These are phyloP conservation scores for Heliocybe sulcata DNA, from an alignment of 1,284 basidiomycete genomes.

Conservation along the genomic window DNA sequence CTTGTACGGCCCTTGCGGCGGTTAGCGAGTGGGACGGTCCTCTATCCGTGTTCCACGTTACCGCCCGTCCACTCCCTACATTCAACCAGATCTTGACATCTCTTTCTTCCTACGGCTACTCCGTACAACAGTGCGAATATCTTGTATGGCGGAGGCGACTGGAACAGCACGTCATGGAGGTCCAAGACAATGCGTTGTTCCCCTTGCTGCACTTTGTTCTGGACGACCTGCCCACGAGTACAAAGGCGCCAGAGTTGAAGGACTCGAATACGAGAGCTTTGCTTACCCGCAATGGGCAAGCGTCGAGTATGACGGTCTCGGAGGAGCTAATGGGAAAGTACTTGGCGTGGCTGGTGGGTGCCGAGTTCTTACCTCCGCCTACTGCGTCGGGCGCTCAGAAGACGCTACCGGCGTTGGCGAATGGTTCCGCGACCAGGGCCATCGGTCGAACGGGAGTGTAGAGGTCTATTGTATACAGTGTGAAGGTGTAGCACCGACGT, in stretches of 20 bases:
- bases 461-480: no score
- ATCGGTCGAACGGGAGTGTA: background rate
- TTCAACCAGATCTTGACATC: slow-evolving; percentile 87
- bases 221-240: slow-evolving; percentile 95
- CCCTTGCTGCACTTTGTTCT: slow-evolving; percentile 96
- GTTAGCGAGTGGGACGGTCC: slow-evolving; percentile 42
- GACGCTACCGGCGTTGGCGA: slow-evolving; percentile 29
- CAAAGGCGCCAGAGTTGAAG: slow-evolving; percentile 90
- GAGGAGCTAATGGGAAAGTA: slow-evolving; percentile 80
- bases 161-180: slow-evolving; percentile 92
- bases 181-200: slow-evolving; percentile 95
- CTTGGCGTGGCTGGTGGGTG: slow-evolving; percentile 89
- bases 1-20: slow-evolving; percentile 71
- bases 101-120: slow-evolving; percentile 78
- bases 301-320: slow-evolving; percentile 63
- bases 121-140: slow-evolving; percentile 79
- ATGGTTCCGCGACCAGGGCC: background rate
- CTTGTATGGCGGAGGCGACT: slow-evolving; percentile 87
- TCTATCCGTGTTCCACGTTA: slow-evolving; percentile 81
- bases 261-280: slow-evolving; percentile 78
- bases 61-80: slow-evolving; percentile 80
- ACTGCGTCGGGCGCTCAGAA: slow-evolving; percentile 28
- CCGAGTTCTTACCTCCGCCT: slow-evolving; percentile 79
- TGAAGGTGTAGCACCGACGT: no score
- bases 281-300: slow-evolving; percentile 37